Evolutionary conservation across 139 green algal genomes (phyloP), one percentile per base, ranked within the genome.

Genomic region (Micromonas pusilla): DNA sequence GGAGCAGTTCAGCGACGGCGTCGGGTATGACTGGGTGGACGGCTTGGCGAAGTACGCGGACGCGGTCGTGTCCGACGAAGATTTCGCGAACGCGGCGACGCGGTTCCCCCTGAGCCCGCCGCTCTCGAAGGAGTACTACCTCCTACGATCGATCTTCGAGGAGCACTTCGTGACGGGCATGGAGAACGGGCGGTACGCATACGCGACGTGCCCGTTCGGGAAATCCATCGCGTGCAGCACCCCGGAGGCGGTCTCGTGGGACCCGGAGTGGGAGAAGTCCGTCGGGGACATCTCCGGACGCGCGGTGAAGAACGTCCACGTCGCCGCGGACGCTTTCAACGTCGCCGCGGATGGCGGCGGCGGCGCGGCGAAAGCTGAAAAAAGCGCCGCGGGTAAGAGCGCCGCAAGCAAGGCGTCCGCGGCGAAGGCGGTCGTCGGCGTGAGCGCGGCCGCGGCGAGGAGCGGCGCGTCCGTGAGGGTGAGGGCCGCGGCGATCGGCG

Each of bases 1-100:
- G 85, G 95, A 99, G 90, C 95, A 99, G 91, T 99, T 99, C 91
- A 90, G 75, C 33, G 95, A 99, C 81, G 95, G 94, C 71, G 89
- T 95, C 32, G 90, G 90, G 9, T 95, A 95, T 79, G 82, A 88
- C 79, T 95, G 90, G 90, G 89, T 95, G 21, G 89, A 95, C 77
- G 88, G 89, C 16, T 81, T 95, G 30, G 91, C 88, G 70, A 84
- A 84, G 5, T 84, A 94, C 72, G 86, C 89, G 0, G 74, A 87
- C 2, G 72, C 85, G 76, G 83, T 67, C 26, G 84, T 93, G 34
- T 89, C 80, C 9, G 88, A 92, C 57, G 88, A 87, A 52, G 83
- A 89, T 82, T 92, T 87, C 81, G 85, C 80, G 23, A 70, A 73
- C 13, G 73, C 87, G 4, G 70, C 76, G 0, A 45, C 83, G 63